Percentiles rank a stretch among this genome's conserved stretches.
Conservation (phyloP, 805 yeast species). For the Saccharomycopsis schoenii region DNA sequence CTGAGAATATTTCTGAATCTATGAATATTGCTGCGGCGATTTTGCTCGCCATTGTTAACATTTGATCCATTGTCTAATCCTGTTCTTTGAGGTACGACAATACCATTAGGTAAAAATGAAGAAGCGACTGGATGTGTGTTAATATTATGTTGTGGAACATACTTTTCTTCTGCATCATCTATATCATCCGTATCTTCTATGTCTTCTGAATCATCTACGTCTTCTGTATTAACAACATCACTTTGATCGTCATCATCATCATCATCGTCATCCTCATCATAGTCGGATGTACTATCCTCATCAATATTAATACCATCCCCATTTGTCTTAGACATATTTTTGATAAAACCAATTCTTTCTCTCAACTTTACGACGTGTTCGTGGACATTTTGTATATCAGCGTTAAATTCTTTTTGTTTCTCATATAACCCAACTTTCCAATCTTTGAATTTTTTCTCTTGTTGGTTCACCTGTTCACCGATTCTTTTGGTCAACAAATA, state of each 20-base stretch:
- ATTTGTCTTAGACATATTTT: background rate
- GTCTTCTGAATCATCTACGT: background rate
- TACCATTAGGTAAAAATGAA: background rate
- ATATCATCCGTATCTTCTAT: background rate
- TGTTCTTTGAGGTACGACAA: background rate
- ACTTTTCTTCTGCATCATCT: background rate
- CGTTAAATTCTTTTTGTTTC: constrained; percentile 47
- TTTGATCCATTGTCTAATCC: background rate
- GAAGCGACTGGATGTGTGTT: background rate
- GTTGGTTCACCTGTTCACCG: constrained; percentile 33
- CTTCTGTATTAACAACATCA: background rate
- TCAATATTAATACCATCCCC: background rate
- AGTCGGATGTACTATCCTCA: background rate
- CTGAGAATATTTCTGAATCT: background rate
- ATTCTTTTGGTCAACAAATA: constrained; percentile 34
- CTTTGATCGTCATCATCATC: constrained; percentile 1
- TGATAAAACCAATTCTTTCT: constrained; percentile 18
- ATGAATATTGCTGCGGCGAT: background rate
- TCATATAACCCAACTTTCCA: constrained; percentile 50
- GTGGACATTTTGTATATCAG: constrained; percentile 39
- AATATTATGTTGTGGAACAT: background rate
- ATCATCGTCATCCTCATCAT: constrained; percentile 2
- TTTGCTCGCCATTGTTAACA: background rate
- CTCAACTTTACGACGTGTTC: constrained; percentile 30
- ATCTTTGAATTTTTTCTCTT: constrained; percentile 49